Evolutionary conservation across 2,329 filamentous ascomycete genomes (phyloP).

Genomic region (Septoria petroselini): DNA sequence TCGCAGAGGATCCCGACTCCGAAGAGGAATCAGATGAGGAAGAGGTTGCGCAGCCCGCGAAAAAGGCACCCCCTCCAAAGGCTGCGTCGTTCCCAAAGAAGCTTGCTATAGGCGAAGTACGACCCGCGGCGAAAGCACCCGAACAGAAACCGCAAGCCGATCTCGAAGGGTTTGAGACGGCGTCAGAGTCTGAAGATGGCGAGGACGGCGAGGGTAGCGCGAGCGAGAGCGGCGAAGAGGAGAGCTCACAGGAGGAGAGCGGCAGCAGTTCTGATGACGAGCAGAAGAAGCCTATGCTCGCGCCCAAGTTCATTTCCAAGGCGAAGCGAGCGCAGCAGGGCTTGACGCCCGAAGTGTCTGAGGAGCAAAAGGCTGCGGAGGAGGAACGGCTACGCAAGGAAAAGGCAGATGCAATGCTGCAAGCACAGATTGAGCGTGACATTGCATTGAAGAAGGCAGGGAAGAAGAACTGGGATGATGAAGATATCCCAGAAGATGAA

Average conservation of each 20-base stretch:
- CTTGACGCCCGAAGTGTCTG: constrained; percentile 33
- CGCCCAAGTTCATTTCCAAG: constrained; percentile 67
- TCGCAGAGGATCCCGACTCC: constrained; percentile 48
- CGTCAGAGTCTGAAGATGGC: constrained; percentile 43
- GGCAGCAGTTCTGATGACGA: constrained; percentile 59
- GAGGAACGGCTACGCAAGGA: constrained; percentile 61
- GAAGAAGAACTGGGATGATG: constrained; percentile 85
- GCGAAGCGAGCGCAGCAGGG: constrained; percentile 51
- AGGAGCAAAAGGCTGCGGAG: constrained; percentile 47
- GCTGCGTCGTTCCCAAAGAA: constrained; percentile 49
- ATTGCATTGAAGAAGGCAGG: constrained; percentile 69
- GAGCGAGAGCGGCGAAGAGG: constrained; percentile 42
- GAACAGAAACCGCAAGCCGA: constrained; percentile 35
- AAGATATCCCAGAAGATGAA: constrained; percentile 63
- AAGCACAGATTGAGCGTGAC: constrained; percentile 83
- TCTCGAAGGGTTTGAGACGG: constrained; percentile 59
- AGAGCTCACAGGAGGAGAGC: constrained; percentile 55
- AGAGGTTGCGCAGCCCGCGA: constrained; percentile 45
- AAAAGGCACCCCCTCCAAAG: constrained; percentile 42
- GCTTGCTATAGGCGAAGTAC: constrained; percentile 40
- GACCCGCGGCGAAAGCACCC: constrained; percentile 31
- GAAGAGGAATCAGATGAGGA: constrained; percentile 52
- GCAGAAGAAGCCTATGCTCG: constrained; percentile 55
- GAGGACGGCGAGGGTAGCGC: constrained; percentile 40
- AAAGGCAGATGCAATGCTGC: constrained; percentile 73